These are phyloP conservation scores for Ophiosphaerella herpotricha DNA, from an alignment of 2,329 filamentous ascomycete species.

Conservation along the genomic window DNA sequence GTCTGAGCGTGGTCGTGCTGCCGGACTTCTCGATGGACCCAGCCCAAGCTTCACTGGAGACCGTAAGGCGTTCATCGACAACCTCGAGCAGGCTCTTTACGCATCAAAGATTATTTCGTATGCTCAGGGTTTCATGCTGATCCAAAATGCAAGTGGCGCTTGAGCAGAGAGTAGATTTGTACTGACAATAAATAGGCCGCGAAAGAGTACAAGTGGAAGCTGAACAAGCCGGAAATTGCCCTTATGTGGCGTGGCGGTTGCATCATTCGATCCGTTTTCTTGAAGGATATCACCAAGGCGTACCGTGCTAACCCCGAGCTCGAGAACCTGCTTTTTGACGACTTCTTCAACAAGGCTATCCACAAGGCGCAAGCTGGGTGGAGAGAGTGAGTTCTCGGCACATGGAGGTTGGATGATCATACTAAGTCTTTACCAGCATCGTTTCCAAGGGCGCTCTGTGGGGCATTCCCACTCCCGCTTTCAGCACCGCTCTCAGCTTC, in stretches of 20 bases:
- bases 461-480: constrained; percentile 94
- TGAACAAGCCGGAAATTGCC: constrained; percentile 99
- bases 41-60: constrained; percentile 82
- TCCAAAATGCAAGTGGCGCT: constrained; percentile 78
- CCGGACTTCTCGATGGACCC: constrained; percentile 77
- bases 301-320: constrained; percentile 90
- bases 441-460: constrained; percentile 90
- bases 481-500: constrained; percentile 96
- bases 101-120: constrained; percentile 99
- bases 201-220: constrained; percentile 95
- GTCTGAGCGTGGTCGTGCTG: constrained; percentile 84
- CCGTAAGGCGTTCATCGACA: constrained; percentile 90
- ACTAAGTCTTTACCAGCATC: constrained; percentile 63
- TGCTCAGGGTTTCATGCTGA: constrained; percentile 99
- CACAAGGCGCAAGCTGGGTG: constrained; percentile 78
- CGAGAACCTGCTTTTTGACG: constrained; percentile 97
- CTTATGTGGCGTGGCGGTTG: constrained; percentile 99
- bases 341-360: constrained; percentile 99
- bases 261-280: constrained; percentile 99
- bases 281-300: constrained; percentile 98
- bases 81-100: constrained; percentile 98
- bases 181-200: constrained; percentile 67
- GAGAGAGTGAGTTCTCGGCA: constrained; percentile 42
- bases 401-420: neutral
- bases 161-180: neutral